These are phyloP conservation scores for Cryptococcus sp. DNA, from an alignment of 1,284 basidiomycete genomes.

Conservation along the genomic window DNA sequence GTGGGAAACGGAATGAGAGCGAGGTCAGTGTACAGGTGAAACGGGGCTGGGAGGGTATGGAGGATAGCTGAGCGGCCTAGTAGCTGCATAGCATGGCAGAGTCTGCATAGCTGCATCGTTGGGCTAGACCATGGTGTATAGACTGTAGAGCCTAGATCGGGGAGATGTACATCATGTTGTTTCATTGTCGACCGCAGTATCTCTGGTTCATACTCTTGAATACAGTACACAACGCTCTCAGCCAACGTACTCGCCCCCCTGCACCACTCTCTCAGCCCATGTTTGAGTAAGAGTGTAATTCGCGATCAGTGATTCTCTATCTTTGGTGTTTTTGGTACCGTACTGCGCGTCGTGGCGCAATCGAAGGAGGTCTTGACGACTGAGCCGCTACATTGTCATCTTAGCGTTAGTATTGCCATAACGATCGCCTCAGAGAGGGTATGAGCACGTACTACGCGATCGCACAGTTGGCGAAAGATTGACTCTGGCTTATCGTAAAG, in stretches of 20 bases:
- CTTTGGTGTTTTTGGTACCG: slow-evolving; percentile 12
- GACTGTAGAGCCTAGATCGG: no score
- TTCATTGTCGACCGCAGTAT: no score
- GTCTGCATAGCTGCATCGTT: neutral
- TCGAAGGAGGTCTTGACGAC: slow-evolving; percentile 11
- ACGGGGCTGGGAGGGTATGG: slow-evolving; percentile 42
- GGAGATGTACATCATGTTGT: neutral
- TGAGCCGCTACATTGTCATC: neutral
- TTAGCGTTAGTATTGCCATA: no score
- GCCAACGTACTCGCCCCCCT: neutral
- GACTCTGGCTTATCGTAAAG: slow-evolving; percentile 45
- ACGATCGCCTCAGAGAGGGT: neutral
- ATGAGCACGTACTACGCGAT: slow-evolving; percentile 21
- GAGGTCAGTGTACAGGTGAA: slow-evolving; percentile 45
- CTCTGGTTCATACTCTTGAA: no score
- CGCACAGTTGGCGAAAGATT: slow-evolving; percentile 49
- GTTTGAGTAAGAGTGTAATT: slow-evolving; percentile 19
- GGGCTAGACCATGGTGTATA: no score
- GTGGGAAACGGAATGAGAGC: no score
- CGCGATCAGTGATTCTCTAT: slow-evolving; percentile 14
- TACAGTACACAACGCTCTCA: neutral
- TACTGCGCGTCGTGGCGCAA: slow-evolving; percentile 17
- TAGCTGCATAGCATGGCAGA: neutral
- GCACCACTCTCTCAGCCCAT: slow-evolving; percentile 8
- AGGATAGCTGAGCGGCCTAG: slow-evolving; percentile 11